Evolutionary conservation across 2,329 filamentous ascomycete species (phyloP), one percentile per base, ranked within the genome.

Genomic region (Cytospora mali): DNA sequence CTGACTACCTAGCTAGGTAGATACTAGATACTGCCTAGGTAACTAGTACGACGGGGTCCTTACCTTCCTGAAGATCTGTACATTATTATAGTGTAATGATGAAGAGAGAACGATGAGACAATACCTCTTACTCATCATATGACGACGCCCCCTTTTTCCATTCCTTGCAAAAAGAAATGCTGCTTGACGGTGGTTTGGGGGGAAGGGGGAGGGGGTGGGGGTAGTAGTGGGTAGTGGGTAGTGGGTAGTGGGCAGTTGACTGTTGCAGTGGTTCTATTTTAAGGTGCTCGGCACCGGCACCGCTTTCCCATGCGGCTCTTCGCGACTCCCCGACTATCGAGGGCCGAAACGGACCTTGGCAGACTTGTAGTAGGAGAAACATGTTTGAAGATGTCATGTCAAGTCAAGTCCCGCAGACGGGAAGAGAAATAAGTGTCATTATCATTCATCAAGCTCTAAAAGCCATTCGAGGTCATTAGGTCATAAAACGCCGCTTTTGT

Each of bases 381-480:
- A 39, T 39, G 7, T 6, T 4, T 39, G 31, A 33, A 33, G 31
- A 33, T n/a, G 14, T 33, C 9, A 6, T 42, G 18, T 42, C n/a
- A n/a, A n/a, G 18, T n/a, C 18, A 28, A 46, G 52, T 42, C 49
- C 51, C 51, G 48, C 42, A 14, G 28, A 33, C 4, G 33, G 49
- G 48, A 51, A 14, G 18, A 18, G 6, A 16, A 23, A 27, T 21
- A 16, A 11, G 10, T 13, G 33, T 59, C 48, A 27, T 65, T 29
- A 29, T 65, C 64, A 63, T 65, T 63, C 29, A 6, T 31, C 33
- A 49, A 63, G 42, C 49, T 61, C 64, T 63, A 54, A 35, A 55
- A 55, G 58, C 39, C 61, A 42, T 56, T 46, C 28, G 25, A 58
- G 35, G 56, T 65, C 64, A 63, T 65, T 21, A 57, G 28, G 55